Base-by-base conservation (phyloP, 768 basidiomycete species). In the Pholiota conissans region DNA sequence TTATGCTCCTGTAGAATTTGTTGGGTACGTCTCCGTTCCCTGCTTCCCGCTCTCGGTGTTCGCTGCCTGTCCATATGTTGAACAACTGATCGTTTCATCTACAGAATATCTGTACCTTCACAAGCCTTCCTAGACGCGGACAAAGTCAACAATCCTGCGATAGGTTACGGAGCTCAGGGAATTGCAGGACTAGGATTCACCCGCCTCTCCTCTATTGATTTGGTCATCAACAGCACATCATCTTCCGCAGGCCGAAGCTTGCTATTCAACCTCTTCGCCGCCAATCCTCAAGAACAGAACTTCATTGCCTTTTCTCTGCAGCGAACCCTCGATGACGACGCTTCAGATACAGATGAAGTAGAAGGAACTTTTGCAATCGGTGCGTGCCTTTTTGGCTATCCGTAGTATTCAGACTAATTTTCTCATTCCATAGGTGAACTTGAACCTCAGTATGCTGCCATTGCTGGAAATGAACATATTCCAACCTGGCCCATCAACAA, bases 151-250 rank as follows among this genome's bases (percentile, higher is more conserved):
- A 92, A 93, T 69, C 89, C 92, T 10, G 86, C 88, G 3, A 74
- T 91, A 24, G 76, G 77, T 3, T 91, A 88, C 64, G 89, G 87
- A 18, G 87, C 89, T 14, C 67, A 74, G 60, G 91, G 91, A 18
- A 84, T 94, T 65, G 69, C 84, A 34, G 91, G 92, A 9, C 79
- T 93, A 11, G 91, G 93, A 34, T 93, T 93, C 65, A 85, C 84
- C 34, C 81, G 83, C 16, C 82, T 94, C 39, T 94, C 93, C 3
- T 81, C 75, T 29, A 82, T 95, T 55, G 90, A 93, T 64, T 71
- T 77, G 9, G 67, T 75, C 5, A 70, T 91, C 46, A 89, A 87
- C 61, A 64, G 71, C 29, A 83, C 87, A 1, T 79, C 81, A 26
- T 77, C 81, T 1, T 77, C 82, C 2, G 74, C 80, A 5, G 92